Conservation (phyloP, 2,329 filamentous ascomycete genomes). For the Trichoderma koningii region DNA sequence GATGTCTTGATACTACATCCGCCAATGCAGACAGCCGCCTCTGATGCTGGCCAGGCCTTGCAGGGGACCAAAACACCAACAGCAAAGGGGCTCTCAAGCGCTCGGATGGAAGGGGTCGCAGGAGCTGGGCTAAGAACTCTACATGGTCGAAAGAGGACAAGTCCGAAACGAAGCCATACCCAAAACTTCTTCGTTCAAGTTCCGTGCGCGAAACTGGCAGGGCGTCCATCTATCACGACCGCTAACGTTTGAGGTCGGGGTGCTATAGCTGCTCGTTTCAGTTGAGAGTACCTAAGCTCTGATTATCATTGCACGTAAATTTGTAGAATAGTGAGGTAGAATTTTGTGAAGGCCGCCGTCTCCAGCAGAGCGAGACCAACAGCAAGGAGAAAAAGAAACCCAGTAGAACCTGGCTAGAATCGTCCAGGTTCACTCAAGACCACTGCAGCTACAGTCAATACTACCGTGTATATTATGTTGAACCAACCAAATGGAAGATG, state of each 20-base stretch:
- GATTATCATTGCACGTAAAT: too few relatives aligned
- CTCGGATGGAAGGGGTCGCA: constrained; percentile 14
- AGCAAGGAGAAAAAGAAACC: too few relatives aligned
- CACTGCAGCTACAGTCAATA: too few relatives aligned
- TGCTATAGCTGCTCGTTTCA: constrained; percentile 16
- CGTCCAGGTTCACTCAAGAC: not conserved
- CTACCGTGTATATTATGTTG: not conserved
- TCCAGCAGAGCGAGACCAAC: not conserved
- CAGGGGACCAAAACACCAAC: not conserved
- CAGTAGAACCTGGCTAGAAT: not conserved
- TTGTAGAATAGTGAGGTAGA: not conserved
- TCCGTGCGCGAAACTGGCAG: not conserved
- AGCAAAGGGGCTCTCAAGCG: not conserved
- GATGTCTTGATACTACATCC: constrained; percentile 13
- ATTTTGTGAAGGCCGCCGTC: not conserved
- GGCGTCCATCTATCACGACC: constrained; percentile 19
- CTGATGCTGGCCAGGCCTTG: not conserved
- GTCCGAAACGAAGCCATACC: not conserved
- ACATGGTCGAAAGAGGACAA: not conserved
- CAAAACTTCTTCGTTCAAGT: too few relatives aligned
- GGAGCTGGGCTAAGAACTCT: constrained; percentile 2
- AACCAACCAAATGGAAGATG: not conserved
- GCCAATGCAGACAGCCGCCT: constrained; percentile 12
- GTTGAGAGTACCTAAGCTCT: not conserved
- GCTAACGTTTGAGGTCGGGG: constrained; percentile 16